A percentile compares a stretch with the other conserved stretches of the same genome.
These are phyloP conservation scores for Tephrocybe sp. DNA, from an alignment of 768 basidiomycete genomes.

Conservation along the genomic window DNA sequence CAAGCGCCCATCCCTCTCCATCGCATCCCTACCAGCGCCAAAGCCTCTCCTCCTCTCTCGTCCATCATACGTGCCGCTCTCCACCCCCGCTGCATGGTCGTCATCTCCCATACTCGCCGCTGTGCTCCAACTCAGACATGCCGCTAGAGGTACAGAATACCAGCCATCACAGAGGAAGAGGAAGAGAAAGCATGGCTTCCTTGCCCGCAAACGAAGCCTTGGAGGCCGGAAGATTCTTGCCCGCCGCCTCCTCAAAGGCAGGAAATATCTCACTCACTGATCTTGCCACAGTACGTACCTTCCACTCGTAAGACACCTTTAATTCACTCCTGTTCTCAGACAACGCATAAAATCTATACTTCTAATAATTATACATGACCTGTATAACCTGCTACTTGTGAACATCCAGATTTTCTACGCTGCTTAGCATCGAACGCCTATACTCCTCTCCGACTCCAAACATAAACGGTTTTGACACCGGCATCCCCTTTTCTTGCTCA, in stretches of 20 bases:
- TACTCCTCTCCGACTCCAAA: constrained; percentile 16
- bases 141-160: constrained; percentile 83
- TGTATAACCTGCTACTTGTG: constrained; percentile 13
- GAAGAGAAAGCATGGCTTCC: constrained; percentile 92
- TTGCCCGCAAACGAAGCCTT: constrained; percentile 68
- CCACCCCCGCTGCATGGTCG: constrained; percentile 18
- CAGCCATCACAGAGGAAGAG: constrained; percentile 94
- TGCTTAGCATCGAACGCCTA: constrained; percentile 16
- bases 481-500: constrained; percentile 9
- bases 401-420: constrained; percentile 19
- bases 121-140: constrained; percentile 58
- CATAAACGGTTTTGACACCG: constrained; percentile 10
- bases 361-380: not conserved
- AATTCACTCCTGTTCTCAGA: not conserved
- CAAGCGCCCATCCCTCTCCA: constrained; percentile 15
- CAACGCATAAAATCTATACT: not conserved
- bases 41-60: constrained; percentile 23
- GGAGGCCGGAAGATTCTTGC: constrained; percentile 73
- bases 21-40: constrained; percentile 11
- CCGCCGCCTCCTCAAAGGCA: constrained; percentile 71
- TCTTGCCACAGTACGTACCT: constrained; percentile 1
- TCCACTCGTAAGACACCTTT: not conserved
- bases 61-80: constrained; percentile 23
- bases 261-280: constrained; percentile 80
- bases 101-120: constrained; percentile 38